Evolutionary conservation across 2,329 filamentous ascomycete genomes (phyloP), one percentile per base, ranked within the genome.

Genomic region (Coniochaeta sp.): DNA sequence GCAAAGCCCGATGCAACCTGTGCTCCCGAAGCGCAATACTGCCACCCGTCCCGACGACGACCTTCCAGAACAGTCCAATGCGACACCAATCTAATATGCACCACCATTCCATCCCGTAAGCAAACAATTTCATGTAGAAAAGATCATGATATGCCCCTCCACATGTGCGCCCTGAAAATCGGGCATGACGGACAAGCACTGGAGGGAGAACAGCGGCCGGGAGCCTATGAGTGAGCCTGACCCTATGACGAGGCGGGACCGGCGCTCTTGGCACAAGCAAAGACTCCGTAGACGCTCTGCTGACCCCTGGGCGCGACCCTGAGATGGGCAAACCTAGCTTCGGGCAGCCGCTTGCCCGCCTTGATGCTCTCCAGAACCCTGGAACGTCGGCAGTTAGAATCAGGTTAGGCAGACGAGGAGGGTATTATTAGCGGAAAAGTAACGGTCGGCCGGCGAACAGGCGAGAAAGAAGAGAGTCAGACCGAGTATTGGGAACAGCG

Each of bases 291-390:
- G 50, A 93, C 84, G 71, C 87, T 89, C 64, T 76, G 76, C 71
- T 92, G 89, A 4, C 82, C 79, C 65, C 79, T 82, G 0, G 81
- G 72, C 7, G 85, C 86, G 57, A 89, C 72, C 65, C 83, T 86
- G 64, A 89, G 71, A 50, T 79, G 82, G 36, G 84, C 80, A 70
- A 93, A 96, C 58, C 83, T 79, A 30, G 86, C 82, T 74, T 97
- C 93, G 0, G 89, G 80, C 47, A 96, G 78, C 59, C 92, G 80
- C 70, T 84, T 90, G 3, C 88, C 89, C 1, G 82, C 86, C 65
- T 88, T 89, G 65, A 96, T 80, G 71, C 91, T 93, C 70, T 96
- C 90, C n/a, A 96, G 74, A 6, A 90, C 85, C 90, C 89, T 90
- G 60, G 55, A 16, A 16, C 24, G 61, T 19, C 30, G 28, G 40